Evolutionary conservation across 352 stramenopile species (phyloP).

Genomic region (Pythium monospermum): DNA sequence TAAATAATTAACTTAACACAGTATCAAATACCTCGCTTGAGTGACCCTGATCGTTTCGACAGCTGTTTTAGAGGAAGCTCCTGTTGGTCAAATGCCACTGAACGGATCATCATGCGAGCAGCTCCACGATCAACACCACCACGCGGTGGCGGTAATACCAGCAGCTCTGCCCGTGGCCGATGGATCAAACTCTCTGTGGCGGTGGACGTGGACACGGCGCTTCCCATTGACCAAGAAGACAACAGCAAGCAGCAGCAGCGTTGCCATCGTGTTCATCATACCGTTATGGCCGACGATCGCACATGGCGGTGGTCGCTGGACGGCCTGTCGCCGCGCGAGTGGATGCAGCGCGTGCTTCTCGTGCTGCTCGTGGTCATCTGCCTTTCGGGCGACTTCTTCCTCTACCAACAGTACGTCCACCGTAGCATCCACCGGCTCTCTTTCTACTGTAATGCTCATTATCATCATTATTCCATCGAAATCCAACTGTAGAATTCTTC

Average conservation of each 20-base stretch:
- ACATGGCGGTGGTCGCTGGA: slow-evolving; percentile 22
- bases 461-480: not conserved
- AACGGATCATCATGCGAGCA: too few species aligned
- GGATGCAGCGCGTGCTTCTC: slow-evolving; percentile 37
- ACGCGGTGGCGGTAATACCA: too few species aligned
- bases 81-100: too few species aligned
- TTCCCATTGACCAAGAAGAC: too few species aligned
- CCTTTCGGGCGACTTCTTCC: slow-evolving; percentile 46
- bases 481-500: slow-evolving; percentile 18
- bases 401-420: slow-evolving; percentile 44
- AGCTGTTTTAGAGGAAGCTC: not conserved
- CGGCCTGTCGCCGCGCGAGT: slow-evolving; percentile 22
- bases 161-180: too few species aligned
- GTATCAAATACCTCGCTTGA: not conserved
- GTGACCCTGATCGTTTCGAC: not conserved
- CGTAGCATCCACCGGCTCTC: not conserved
- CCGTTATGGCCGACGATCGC: slow-evolving; percentile 11
- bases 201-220: too few species aligned
- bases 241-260: too few species aligned
- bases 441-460: not conserved
- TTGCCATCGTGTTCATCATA: too few species aligned
- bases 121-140: too few species aligned
- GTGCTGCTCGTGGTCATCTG: slow-evolving; percentile 41
- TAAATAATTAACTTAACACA: not conserved
- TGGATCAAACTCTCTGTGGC: too few species aligned